Conservation (phyloP, 768 basidiomycete genomes). For the Suillus subalutaceus region DNA sequence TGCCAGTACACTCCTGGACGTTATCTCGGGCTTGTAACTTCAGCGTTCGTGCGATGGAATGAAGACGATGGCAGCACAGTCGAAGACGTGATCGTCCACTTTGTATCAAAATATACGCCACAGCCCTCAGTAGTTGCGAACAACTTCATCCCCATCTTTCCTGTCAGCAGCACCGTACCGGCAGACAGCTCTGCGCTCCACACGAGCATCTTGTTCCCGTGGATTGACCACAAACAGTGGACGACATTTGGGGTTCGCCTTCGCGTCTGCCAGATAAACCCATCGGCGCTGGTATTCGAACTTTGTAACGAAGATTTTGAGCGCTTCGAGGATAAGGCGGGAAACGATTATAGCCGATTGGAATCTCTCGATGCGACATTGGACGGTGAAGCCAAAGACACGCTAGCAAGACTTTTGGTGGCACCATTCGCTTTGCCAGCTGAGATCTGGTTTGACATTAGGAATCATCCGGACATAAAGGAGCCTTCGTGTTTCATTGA, state of each 20-base stretch:
- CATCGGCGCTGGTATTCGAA: slow-evolving; percentile 25
- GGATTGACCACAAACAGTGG: slow-evolving; percentile 23
- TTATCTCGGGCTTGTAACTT: slow-evolving; percentile 28
- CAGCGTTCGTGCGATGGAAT: slow-evolving; percentile 12
- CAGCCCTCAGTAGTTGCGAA: slow-evolving; percentile 1
- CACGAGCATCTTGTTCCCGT: slow-evolving; percentile 28
- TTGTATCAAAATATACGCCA: slow-evolving; percentile 20
- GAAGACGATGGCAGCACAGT: slow-evolving; percentile 16
- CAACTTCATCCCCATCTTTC: slow-evolving; percentile 9
- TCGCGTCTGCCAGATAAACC: slow-evolving; percentile 16
- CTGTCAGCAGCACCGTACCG: not conserved
- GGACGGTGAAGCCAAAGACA: slow-evolving; percentile 10
- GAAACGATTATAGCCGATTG: slow-evolving; percentile 9
- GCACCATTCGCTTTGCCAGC: slow-evolving; percentile 21
- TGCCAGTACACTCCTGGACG: slow-evolving; percentile 15
- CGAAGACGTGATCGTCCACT: slow-evolving; percentile 24
- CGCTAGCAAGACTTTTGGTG: slow-evolving; percentile 15
- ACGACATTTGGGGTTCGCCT: slow-evolving; percentile 29
- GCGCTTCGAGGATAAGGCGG: slow-evolving; percentile 22
- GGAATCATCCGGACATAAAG: slow-evolving; percentile 16
- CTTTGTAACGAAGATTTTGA: slow-evolving; percentile 25
- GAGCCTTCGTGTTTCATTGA: slow-evolving; percentile 20
- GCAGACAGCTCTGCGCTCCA: slow-evolving; percentile 9
- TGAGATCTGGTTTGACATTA: slow-evolving; percentile 31
- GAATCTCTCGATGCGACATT: slow-evolving; percentile 3